A percentile compares a stretch with the other conserved stretches of the same genome.
Evolutionary conservation across 2,329 filamentous ascomycete species (phyloP).

Genomic region (Claviceps spartinae): DNA sequence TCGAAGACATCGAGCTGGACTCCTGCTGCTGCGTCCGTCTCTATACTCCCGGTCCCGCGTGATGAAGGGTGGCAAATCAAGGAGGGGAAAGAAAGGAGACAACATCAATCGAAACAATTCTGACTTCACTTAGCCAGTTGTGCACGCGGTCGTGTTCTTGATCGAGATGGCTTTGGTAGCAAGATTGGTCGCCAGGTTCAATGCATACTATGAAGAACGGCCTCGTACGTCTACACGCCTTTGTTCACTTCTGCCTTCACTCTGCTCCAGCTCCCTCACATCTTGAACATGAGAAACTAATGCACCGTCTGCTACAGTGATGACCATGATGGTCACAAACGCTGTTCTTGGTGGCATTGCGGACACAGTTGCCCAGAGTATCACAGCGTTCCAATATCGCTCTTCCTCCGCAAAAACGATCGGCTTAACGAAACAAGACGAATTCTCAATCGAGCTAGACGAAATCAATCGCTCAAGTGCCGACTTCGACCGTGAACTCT

Average conservation of each 20-base stretch:
- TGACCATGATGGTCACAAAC: conserved; percentile 99
- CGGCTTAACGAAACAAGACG: conserved; percentile 48
- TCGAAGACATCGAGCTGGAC: background rate
- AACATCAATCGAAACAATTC: background rate
- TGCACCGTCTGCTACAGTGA: conserved; percentile 39
- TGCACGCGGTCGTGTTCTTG: conserved; percentile 73
- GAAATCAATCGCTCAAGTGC: conserved; percentile 75
- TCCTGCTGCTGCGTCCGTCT: background rate
- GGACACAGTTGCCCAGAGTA: conserved; percentile 87
- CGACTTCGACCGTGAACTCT: conserved; percentile 48
- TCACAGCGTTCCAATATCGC: conserved; percentile 67
- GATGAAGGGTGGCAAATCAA: background rate
- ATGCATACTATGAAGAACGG: conserved; percentile 82
- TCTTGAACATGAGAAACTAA: background rate
- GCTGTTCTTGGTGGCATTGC: conserved; percentile 89
- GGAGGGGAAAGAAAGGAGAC: background rate
- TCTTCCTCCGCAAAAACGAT: conserved; percentile 46
- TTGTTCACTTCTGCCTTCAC: background rate
- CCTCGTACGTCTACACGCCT: conserved; percentile 45
- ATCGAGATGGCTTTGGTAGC: conserved; percentile 80
- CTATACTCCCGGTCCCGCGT: background rate
- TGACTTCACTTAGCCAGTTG: conserved; percentile 51
- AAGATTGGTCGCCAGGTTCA: conserved; percentile 75
- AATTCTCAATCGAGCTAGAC: conserved; percentile 74
- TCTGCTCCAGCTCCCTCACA: background rate